Base-by-base conservation (phyloP, 2,329 filamentous ascomycete species). In the Fusarium veterinarium region DNA sequence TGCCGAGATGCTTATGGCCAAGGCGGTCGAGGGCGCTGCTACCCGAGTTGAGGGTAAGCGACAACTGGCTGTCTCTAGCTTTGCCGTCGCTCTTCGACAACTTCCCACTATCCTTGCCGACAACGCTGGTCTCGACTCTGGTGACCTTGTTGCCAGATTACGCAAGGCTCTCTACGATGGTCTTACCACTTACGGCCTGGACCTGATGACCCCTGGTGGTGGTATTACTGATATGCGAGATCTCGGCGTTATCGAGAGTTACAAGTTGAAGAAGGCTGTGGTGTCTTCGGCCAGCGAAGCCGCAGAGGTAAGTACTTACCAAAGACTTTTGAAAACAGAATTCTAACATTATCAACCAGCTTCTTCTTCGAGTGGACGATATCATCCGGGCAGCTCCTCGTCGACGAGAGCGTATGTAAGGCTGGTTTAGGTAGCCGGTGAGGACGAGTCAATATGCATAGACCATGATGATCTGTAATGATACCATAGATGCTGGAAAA, bases 1-100 rank as follows among this genome's bases (percentile, higher is more conserved):
- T 80, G 95, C 95, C 8, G 96, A 99, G 89, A 98, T 98, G 95
- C 86, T 97, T 76, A 99, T 99, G 96, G 94, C 95, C 73, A 97
- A 98, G 88, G 96, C 96, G 12, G 96, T 99, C 28, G 95, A 98
- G 80, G 93, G 93, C 69, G 94, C 94, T 9, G 95, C 95, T 28
- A 95, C 97, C 70, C 95, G 97, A 78, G 93, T 97, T 12, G 95
- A 96, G 76, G 96, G 96, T 81, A 99, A 99, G 91, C 95, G 96
- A 84, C 95, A 97, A 77, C 88, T 98, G 79, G 96, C 96, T 5
- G 95, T 98, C 25, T 92, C 95, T 72, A 90, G 94, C 8, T 99
- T 98, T 80, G 93, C 95, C 30, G 88, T 92, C 64, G 96, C 96
- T 35, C 88, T 99, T 67, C 91, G 95, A 79, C 96, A 99, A 83